Conservation (phyloP, 2,329 filamentous ascomycete species). For the Xylariomycetidae sp. region DNA sequence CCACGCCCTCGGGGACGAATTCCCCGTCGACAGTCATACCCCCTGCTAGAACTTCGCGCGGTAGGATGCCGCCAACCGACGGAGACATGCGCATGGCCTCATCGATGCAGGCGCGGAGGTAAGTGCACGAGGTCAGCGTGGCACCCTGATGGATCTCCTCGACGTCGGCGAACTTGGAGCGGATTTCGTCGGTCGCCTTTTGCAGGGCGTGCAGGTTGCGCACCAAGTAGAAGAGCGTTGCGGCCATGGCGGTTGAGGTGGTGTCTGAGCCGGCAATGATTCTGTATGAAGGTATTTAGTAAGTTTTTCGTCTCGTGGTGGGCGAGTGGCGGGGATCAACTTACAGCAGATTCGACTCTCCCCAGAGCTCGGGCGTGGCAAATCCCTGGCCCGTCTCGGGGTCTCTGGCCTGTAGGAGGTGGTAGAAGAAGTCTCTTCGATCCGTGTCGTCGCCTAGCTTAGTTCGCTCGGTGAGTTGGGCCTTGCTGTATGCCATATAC, state of each 20-base stretch:
- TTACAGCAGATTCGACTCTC: constrained; percentile 61
- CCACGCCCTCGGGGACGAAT: constrained; percentile 49
- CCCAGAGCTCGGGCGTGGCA: constrained; percentile 61
- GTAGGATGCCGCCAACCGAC: constrained; percentile 53
- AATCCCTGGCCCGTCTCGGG: constrained; percentile 65
- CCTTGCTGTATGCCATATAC: constrained; percentile 66
- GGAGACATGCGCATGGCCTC: constrained; percentile 60
- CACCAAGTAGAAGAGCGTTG: constrained; percentile 57
- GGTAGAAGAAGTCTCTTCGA: constrained; percentile 71
- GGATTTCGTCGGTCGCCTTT: constrained; percentile 45
- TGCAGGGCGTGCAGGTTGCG: constrained; percentile 43
- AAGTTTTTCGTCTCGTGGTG: background rate
- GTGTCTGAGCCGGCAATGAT: constrained; percentile 70
- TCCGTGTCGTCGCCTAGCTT: constrained; percentile 59
- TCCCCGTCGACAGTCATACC: constrained; percentile 50
- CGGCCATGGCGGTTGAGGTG: constrained; percentile 61
- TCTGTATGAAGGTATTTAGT: constrained; percentile 20
- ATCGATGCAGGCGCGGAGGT: constrained; percentile 58
- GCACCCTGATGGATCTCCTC: constrained; percentile 52
- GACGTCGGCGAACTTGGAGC: constrained; percentile 40
- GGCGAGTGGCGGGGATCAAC: constrained; percentile 15
- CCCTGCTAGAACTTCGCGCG: constrained; percentile 51
- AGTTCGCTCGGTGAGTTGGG: constrained; percentile 60
- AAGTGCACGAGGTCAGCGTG: constrained; percentile 43
- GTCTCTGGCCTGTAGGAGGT: constrained; percentile 65